These are phyloP conservation scores for Phlegmacium glaucopus DNA, from an alignment of 768 basidiomycete species.

Conservation along the genomic window DNA sequence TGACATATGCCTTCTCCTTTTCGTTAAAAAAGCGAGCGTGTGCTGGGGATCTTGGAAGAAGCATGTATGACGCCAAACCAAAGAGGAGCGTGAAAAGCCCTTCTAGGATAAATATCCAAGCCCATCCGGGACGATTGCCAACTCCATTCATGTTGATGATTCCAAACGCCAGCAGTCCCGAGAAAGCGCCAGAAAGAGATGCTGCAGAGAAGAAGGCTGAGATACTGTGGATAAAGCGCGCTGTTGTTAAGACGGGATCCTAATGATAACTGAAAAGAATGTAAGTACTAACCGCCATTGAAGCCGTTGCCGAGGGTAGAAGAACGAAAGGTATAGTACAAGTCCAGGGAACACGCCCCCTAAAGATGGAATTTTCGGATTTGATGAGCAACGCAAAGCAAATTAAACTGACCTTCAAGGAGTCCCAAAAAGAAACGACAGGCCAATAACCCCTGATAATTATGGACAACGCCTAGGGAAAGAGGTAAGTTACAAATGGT, in stretches of 20 bases:
- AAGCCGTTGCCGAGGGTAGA: constrained; percentile 49
- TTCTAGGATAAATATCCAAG: constrained; percentile 68
- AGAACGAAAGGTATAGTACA: constrained; percentile 54
- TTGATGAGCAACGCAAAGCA: not conserved
- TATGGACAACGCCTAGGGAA: constrained; percentile 41
- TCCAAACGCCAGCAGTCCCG: constrained; percentile 63
- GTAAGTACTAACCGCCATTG: constrained; percentile 46
- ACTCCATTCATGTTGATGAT: constrained; percentile 64
- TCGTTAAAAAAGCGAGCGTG: constrained; percentile 47
- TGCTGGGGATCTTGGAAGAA: constrained; percentile 35
- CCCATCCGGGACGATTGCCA: constrained; percentile 54
- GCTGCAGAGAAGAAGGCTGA: constrained; percentile 49
- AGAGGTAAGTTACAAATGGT: not conserved
- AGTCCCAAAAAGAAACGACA: constrained; percentile 52
- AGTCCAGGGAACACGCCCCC: constrained; percentile 59
- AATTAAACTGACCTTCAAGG: constrained; percentile 38
- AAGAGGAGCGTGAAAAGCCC: constrained; percentile 62
- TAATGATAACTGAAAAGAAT: no score
- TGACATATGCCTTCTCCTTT: constrained; percentile 47
- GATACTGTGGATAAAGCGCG: constrained; percentile 35
- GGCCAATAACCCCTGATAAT: constrained; percentile 40
- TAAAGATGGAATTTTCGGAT: constrained; percentile 18
- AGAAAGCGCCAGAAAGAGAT: constrained; percentile 63
- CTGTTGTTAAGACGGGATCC: no score
- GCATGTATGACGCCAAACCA: constrained; percentile 46